Evolutionary conservation across 2,329 filamentous ascomycete genomes (phyloP).

Genomic region (Cytospora piceae): DNA sequence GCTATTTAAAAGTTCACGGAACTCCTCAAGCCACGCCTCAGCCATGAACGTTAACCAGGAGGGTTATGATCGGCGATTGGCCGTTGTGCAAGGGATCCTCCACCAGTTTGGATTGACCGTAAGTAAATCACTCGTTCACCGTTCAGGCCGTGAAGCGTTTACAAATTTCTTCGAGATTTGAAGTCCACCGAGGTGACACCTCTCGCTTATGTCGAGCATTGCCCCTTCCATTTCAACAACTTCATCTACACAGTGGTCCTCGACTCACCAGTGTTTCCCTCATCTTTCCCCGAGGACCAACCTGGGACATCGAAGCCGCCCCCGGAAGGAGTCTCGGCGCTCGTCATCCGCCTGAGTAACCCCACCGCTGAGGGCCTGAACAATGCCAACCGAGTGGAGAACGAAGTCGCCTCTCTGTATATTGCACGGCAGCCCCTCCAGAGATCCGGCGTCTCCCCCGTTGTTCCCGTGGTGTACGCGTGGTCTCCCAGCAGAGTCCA

Average conservation of each 20-base stretch:
- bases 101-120: slow-evolving; percentile 25
- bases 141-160: too few relatives aligned
- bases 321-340: slow-evolving; percentile 18
- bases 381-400: slow-evolving; percentile 36
- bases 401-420: slow-evolving; percentile 35
- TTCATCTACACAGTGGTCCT: slow-evolving; percentile 36
- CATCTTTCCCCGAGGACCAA: slow-evolving; percentile 28
- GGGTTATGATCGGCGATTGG: slow-evolving; percentile 30
- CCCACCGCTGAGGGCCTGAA: slow-evolving; percentile 33
- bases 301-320: slow-evolving; percentile 30
- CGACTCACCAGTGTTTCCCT: slow-evolving; percentile 21
- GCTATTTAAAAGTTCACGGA: too few relatives aligned
- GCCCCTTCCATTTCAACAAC: slow-evolving; percentile 35
- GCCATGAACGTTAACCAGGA: slow-evolving; percentile 22
- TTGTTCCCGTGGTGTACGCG: slow-evolving; percentile 36
- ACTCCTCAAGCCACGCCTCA: too few relatives aligned
- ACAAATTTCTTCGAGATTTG: too few relatives aligned
- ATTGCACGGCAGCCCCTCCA: slow-evolving; percentile 32
- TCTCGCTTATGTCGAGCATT: slow-evolving; percentile 32
- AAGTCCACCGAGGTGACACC: slow-evolving; percentile 28
- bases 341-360: slow-evolving; percentile 37
- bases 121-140: too few relatives aligned
- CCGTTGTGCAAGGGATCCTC: slow-evolving; percentile 28
- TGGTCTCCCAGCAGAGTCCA: slow-evolving; percentile 23
- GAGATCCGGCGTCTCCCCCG: background rate